Conservation (phyloP, 202 grass and related monocot species). For the Hordeum pubiflorum region DNA sequence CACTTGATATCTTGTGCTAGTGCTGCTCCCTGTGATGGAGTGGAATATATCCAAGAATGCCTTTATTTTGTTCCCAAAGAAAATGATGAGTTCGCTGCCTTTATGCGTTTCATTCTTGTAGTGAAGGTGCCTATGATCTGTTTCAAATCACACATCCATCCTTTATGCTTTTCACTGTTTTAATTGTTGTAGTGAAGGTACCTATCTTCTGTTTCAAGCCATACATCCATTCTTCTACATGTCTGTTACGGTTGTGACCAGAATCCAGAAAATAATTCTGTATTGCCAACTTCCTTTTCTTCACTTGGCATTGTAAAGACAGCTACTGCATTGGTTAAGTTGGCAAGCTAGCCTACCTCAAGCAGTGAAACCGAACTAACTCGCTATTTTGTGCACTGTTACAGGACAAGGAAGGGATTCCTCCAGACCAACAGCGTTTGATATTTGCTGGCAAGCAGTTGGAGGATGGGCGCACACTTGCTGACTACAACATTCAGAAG, state of each 20-base stretch:
- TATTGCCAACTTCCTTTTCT: background rate
- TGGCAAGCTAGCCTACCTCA: background rate
- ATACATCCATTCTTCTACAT: background rate
- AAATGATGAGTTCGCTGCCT: background rate
- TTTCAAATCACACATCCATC: background rate
- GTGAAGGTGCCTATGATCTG: background rate
- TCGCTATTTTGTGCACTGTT: background rate
- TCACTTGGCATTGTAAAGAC: background rate
- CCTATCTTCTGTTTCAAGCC: background rate
- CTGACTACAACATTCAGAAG: constrained; percentile 88
- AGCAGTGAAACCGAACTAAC: constrained; percentile 1
- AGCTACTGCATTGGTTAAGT: background rate
- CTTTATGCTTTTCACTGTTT: background rate
- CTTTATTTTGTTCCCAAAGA: constrained; percentile 7
- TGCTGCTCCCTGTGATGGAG: background rate
- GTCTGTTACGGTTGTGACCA: background rate
- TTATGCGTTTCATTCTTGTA: background rate
- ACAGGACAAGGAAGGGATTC: constrained; percentile 82
- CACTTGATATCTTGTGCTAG: background rate
- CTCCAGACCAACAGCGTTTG: constrained; percentile 68
- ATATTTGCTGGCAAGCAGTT: constrained; percentile 84
- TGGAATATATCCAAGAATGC: background rate
- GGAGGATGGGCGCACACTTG: constrained; percentile 74
- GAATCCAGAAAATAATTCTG: background rate
- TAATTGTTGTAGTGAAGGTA: background rate